Percentiles rank a stretch among this genome's conserved stretches.
Evolutionary conservation across 768 basidiomycete genomes (phyloP).

Genomic region (Mycena floridula): DNA sequence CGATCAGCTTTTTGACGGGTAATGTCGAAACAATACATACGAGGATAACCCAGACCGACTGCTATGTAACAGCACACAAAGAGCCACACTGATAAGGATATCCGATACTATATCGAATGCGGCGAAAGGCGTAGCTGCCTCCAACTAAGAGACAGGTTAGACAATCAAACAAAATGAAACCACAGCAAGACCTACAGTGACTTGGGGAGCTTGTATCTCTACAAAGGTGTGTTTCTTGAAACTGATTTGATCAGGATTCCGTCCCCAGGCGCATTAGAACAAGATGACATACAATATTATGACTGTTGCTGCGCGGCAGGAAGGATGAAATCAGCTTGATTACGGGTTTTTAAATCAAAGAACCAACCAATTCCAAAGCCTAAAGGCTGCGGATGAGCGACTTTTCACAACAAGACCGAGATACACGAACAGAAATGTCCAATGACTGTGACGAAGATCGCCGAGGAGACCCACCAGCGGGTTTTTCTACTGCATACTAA

Average conservation of each 20-base stretch:
- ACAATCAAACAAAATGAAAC: background rate
- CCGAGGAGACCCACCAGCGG: slow-evolving; percentile 24
- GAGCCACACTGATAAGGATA: slow-evolving; percentile 31
- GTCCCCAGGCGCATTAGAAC: too few relatives aligned
- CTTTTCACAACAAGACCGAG: too few relatives aligned
- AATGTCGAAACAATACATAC: slow-evolving; percentile 13
- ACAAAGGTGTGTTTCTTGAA: slow-evolving; percentile 30
- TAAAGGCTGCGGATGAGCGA: too few relatives aligned
- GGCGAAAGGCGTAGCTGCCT: slow-evolving; percentile 38
- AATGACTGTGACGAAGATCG: slow-evolving; percentile 4
- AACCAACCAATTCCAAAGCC: slow-evolving; percentile 31
- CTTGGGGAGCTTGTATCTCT: slow-evolving; percentile 20
- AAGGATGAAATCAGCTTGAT: background rate
- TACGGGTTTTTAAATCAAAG: background rate
- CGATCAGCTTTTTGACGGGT: background rate
- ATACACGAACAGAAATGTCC: slow-evolving; percentile 17
- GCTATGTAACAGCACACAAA: slow-evolving; percentile 34
- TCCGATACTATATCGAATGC: slow-evolving; percentile 40
- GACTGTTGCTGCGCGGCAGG: slow-evolving; percentile 27
- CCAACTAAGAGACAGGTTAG: slow-evolving; percentile 17
- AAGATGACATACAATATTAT: slow-evolving; percentile 19
- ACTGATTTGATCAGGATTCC: too few relatives aligned
- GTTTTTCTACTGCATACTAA: slow-evolving; percentile 24
- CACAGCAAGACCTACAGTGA: slow-evolving; percentile 20
- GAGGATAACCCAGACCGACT: slow-evolving; percentile 29